Evolutionary conservation across 2,329 filamentous ascomycete genomes (phyloP).

Genomic region (Microcyclospora tardicrescens): DNA sequence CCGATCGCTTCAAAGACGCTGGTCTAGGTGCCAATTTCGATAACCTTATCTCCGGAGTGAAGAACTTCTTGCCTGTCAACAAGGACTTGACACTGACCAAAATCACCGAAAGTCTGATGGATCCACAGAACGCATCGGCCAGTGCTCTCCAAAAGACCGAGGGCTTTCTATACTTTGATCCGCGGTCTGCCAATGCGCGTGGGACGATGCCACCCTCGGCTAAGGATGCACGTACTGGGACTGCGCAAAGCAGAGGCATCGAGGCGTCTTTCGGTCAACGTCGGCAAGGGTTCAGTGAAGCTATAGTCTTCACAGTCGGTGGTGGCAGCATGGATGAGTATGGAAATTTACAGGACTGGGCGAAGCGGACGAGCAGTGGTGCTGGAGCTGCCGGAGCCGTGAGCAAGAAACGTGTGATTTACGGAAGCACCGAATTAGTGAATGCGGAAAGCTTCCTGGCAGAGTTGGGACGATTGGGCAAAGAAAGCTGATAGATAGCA

Average conservation of each 20-base stretch:
- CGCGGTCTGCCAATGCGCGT: conserved; percentile 79
- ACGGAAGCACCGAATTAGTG: conserved; percentile 73
- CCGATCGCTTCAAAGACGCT: conserved; percentile 86
- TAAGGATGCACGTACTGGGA: conserved; percentile 22
- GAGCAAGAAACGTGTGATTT: conserved; percentile 70
- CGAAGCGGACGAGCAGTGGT: conserved; percentile 52
- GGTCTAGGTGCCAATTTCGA: conserved; percentile 82
- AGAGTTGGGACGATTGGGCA: conserved; percentile 44
- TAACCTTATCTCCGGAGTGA: conserved; percentile 86
- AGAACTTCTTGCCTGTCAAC: conserved; percentile 94
- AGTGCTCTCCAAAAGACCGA: conserved; percentile 94
- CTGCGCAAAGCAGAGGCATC: conserved; percentile 44
- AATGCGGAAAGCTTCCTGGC: conserved; percentile 51
- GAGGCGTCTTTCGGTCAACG: conserved; percentile 81
- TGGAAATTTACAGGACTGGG: conserved; percentile 94
- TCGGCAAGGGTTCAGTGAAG: conserved; percentile 36
- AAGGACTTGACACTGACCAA: conserved; percentile 94
- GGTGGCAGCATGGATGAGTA: conserved; percentile 99
- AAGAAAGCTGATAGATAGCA: conserved; percentile 33
- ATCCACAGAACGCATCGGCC: conserved; percentile 76
- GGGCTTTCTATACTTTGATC: conserved; percentile 94
- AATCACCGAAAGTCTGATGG: conserved; percentile 97
- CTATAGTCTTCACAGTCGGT: conserved; percentile 40
- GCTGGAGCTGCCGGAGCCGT: conserved; percentile 38
- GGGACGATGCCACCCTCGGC: conserved; percentile 80